Base-by-base conservation (phyloP, 768 basidiomycete species). In the Hemileccinum rubropunctum region DNA sequence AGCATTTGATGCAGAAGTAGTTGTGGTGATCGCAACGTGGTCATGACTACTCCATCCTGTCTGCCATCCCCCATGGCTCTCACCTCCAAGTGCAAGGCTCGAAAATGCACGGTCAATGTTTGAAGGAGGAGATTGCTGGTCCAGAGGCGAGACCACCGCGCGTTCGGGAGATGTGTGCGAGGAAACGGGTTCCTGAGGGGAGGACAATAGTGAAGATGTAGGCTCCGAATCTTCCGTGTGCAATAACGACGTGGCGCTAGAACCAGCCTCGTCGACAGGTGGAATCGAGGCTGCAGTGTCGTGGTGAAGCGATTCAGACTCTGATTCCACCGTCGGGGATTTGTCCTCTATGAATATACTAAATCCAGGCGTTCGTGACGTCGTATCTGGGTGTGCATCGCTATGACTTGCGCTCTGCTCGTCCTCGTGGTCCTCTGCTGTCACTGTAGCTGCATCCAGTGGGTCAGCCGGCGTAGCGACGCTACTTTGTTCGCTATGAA, bases 1-100 rank as follows among this genome's bases (percentile, higher is more conserved):
- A 26, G 61, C 40, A 15, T 48, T 18, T 30, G 69, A 58, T 36
- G 63, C 51, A 34, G 69, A 57, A 36, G 52, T 42, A 14, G 52
- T 45, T n/a, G 64, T 38, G 18, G 58, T 35, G 5, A 53, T 49
- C 14, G 59, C 33, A 42, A 28, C 39, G 11, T 47, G 28, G 20
- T 73, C 72, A 27, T 70, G 67, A 48, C 67, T 66, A 61, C 47
- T 67, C 73, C 75, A 72, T 21, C 76, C 73, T 20, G 71, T 67
- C 54, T 82, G 80, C 84, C 86, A 88, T 15, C 73, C 77, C 2
- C 70, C 65, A 9, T 69, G 60, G 37, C 58, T 60, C 60, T 81
- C 80, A 6, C 73, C 80, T 26, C 76, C 76, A 30, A 78, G 58
- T 6, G 74, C 70, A 20, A 80, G 71, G 48, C 75, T 79, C 56